Evolutionary conservation across 805 yeast species (phyloP), one percentile per base, ranked within the genome.

Genomic region (Kurtzmaniella fragi): DNA sequence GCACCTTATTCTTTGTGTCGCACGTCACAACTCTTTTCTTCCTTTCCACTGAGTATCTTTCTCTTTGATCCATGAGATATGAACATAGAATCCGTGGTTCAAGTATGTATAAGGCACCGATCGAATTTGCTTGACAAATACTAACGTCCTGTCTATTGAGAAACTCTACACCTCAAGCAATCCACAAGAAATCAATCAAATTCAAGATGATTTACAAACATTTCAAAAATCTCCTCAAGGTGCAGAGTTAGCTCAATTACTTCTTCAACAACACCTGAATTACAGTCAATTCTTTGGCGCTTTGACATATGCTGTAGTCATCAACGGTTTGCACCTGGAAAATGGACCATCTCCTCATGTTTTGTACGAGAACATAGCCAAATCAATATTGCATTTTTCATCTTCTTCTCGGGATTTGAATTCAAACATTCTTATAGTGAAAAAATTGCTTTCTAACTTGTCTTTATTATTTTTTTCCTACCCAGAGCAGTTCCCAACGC

Each of bases 221-320:
- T 50, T 79, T 5, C 95, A 87, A 53, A 70, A 64, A 47, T 74
- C 82, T 0, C 57, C 62, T 0, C 50, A 70, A 35, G 91, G 87
- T 1, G 70, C 78, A 62, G 45, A 47, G 2, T 52, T 87, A 17
- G 95, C 90, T 0, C 67, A 72, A 28, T 47, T 59, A 30, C 64
- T 87, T 15, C 61, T 87, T 42, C 43, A 34, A 44, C 52, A 54
- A 2, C 51, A 53, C 3, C 68, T 75, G 1, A 47, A 62, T 32
- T 75, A 74, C 41, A 75, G 80, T 44, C 77, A 79, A 51, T 87
- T 82, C 55, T 82, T 87, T 51, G 96, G 95, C 0, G 95, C 95
- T 0, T 69, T 84, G 41, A 87, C 95, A 0, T 79, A 77, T 42
- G 74, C 87, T 0, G 93, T 87, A 4, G 66, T 72, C 45, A 57